Base-by-base conservation (phyloP, 495 filamentous ascomycete species). In the Podospora pseudocomata region DNA sequence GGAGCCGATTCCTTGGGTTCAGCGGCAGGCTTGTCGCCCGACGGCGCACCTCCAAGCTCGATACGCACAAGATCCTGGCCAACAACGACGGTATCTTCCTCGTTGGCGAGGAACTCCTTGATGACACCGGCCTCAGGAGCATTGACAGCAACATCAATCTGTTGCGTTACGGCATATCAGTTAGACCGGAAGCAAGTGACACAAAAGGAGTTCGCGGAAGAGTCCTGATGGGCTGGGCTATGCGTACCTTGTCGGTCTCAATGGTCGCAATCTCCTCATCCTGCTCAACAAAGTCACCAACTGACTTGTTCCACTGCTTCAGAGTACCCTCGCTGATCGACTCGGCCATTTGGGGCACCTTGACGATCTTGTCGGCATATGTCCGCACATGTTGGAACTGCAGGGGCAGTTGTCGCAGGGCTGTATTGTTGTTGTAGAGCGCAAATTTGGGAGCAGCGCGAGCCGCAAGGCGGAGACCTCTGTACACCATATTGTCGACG, bases 261-360 rank as follows among this genome's bases (percentile, higher is more conserved):
- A 99, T 99, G 44, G 96, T 97, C 32, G 95, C 96, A 76, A 99
- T 95, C 78, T 98, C 96, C 80, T 99, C 96, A 75, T 98, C 96
- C 75, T 90, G 89, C 82, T 95, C 92, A 18, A 99, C 93, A 73
- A 86, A 95, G 81, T 99, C 96, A 66, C 95, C 95, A 76, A 97
- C 84, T 81, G 96, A 88, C 86, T 98, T 98, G 68, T 87, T 90
- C 83, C 91, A 99, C 74, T 97, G 92, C 82, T 97, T 98, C 76
- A 99, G 79, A 20, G 96, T 98, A 65, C 95, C 95, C 79, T 99
- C 95, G 55, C 92, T 96, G 77, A 99, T 98, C 16, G 96, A 99
- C 79, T 99, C 95, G 65, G 95, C 95, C 95, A 99, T 99, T 73
- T 94, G 85, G 19, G 95, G 96, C 73, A 97, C 96, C 81, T 97